Evolutionary conservation across 805 yeast species (phyloP), one percentile per base, ranked within the genome.

Genomic region (Zygotorulaspora sp.): DNA sequence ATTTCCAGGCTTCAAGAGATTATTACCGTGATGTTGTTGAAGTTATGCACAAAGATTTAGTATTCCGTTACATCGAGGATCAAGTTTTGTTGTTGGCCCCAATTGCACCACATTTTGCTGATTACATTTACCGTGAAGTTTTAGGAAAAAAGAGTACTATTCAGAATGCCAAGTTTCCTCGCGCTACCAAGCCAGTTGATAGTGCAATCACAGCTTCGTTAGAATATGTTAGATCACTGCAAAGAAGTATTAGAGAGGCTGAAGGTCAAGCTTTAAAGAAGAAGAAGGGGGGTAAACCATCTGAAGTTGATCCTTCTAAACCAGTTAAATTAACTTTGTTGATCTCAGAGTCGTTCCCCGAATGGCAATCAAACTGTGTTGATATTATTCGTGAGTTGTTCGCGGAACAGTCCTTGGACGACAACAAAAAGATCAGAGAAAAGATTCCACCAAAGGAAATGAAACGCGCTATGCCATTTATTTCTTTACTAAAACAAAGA

Each of bases 401-500:
- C 50, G 88, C 78, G 52, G 63, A 61, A 31, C 80, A 77, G 24
- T 64, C 75, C 19, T 70, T 83, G 55, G 70, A 78, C 48, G 90
- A 83, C 61, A 81, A 73, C 67, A 73, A 72, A 55, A 68, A 66
- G 41, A 68, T 83, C 52, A 81, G 74, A 61, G 74, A 77, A 50
- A 76, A 70, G 58, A 78, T 83, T 44, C 67, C 69, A 19, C 85
- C 85, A 49, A 81, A 80, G 62, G 97, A 92, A 56, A 85, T 89
- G 84, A 92, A 92, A 75, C 82, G 94, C 53, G 97, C 96, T 43
- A 92, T 92, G 97, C 97, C 97, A 43, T 90, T 89, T 63, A 88
- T 92, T 45, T 80, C 90, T 48, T 69, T 77, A 52, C 70, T 92
- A 63, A 89, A 92, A 66, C 85, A 81, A 59, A 79, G 95, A 68